Evolutionary conservation across 345 rosid species (phyloP).

Genomic region (Lenwebbia sp.): DNA sequence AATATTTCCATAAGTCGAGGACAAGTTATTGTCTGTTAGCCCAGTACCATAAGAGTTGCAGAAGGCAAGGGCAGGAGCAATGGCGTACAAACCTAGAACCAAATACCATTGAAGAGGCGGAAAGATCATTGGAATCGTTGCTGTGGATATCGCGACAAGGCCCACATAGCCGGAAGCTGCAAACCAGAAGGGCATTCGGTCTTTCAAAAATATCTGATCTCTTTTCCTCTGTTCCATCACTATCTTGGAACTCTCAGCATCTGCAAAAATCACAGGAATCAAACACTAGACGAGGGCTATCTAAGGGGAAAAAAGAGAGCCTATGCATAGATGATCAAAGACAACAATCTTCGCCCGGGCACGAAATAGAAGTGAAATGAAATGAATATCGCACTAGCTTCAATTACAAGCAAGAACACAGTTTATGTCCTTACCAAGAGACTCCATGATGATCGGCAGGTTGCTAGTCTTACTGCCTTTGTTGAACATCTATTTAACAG

Average conservation of each 20-base stretch:
- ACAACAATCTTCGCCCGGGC: no score
- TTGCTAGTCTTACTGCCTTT: slow-evolving; percentile 29
- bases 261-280: no score
- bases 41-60: slow-evolving; percentile 85
- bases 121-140: slow-evolving; percentile 50
- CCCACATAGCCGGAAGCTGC: slow-evolving; percentile 13
- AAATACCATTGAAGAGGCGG: slow-evolving; percentile 78
- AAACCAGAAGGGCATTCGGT: no score
- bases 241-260: no score
- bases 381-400: not conserved
- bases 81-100: slow-evolving; percentile 56
- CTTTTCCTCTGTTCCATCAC: no score
- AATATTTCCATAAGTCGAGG: slow-evolving; percentile 77
- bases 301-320: no score
- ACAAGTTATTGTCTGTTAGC: slow-evolving; percentile 69
- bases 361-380: no score
- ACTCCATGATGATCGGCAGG: slow-evolving; percentile 44
- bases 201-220: no score
- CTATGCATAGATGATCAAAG: no score
- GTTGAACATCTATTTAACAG: slow-evolving; percentile 45
- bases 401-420: not conserved
- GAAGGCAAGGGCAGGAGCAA: slow-evolving; percentile 83
- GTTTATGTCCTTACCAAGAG: slow-evolving; percentile 32
- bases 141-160: slow-evolving; percentile 75
- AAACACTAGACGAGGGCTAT: no score